Conservation (phyloP, 257 asterid genomes). For the Penstemon davidsonii region DNA sequence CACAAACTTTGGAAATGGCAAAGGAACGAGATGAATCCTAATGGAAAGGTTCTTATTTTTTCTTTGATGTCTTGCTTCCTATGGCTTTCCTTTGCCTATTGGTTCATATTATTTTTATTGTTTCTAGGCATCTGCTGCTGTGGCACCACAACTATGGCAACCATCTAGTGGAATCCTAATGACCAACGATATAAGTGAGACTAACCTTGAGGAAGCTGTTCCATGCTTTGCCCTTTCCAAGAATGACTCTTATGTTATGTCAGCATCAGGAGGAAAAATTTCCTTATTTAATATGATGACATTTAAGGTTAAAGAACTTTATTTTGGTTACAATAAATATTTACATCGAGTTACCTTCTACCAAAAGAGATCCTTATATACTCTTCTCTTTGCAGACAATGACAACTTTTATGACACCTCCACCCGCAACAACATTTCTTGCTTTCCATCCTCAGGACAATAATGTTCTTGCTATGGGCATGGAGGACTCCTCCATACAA, state of each 20-base stretch:
- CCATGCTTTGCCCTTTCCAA: conserved; percentile 75
- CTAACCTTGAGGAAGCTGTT: conserved; percentile 62
- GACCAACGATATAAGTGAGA: conserved; percentile 62
- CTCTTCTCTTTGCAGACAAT: conserved; percentile 48
- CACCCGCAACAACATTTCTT: conserved; percentile 67
- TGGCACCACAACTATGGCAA: conserved; percentile 64
- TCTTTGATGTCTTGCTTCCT: conserved; percentile 9
- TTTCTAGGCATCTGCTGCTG: conserved; percentile 52
- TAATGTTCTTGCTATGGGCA: conserved; percentile 67
- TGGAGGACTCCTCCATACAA: conserved; percentile 66
- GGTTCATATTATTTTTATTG: not conserved
- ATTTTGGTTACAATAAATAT: not conserved
- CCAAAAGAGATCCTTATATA: conserved; percentile 5
- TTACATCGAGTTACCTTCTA: not conserved
- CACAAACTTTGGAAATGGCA: conserved; percentile 87
- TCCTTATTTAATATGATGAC: conserved; percentile 64
- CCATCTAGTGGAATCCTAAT: conserved; percentile 61
- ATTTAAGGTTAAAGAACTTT: conserved; percentile 49
- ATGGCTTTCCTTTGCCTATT: not conserved
- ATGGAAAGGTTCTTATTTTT: conserved; percentile 50
- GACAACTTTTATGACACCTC: conserved; percentile 67
- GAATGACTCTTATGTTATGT: conserved; percentile 63
- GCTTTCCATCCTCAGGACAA: conserved; percentile 73
- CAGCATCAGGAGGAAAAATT: conserved; percentile 76
- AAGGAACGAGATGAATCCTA: conserved; percentile 38